Evolutionary conservation across 139 green algal genomes (phyloP), one percentile per base, ranked within the genome.

Genomic region (Micractinium sp.): DNA sequence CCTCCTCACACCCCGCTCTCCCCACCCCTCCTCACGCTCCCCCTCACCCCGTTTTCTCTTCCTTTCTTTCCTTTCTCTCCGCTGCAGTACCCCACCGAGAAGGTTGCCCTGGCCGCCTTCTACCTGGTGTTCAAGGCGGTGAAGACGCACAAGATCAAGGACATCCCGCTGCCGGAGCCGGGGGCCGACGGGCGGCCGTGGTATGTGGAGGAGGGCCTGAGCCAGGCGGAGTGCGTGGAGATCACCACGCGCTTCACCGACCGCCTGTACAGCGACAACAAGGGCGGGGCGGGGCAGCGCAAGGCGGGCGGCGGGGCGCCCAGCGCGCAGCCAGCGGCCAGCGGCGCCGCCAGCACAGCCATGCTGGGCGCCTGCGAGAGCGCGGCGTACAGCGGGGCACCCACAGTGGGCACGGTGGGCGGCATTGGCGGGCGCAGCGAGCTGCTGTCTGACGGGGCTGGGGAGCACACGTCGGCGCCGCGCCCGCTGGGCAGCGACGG

Each of bases 181-280:
- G 81, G 22, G 39, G 53, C 38, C n/a, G n/a, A 61, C 23, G 76
- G 63, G 5, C 0, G 25, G 63, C 76, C 71, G 15, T 91, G 90
- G 90, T 91, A 90, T 56, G 87, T 91, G 25, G 29, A 87, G 41
- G 78, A 93, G 39, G 90, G 90, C 12, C 74, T 93, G 27, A 78
- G 47, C 85, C 1, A 20, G 2, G 85, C 47, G 9, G 71, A 81
- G 74, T 88, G 71, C 31, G 27, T 66, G 31, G 41, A 39, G 71
- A 39, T 82, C 31, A 88, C 71, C 69, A 75, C 23, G 31, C 71
- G 85, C 85, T 56, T 81, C 9, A n/a, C 38, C 12, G 69, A 56
- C 71, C 16, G 25, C 31, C n/a, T 88, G n/a, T 69, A 74, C 41
- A 56, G 33, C 85, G 36, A 7, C 39, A 63, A 35, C 22, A 82